These are phyloP conservation scores for Onygenales sp. DNA, from an alignment of 2,329 filamentous ascomycete genomes.

Conservation along the genomic window DNA sequence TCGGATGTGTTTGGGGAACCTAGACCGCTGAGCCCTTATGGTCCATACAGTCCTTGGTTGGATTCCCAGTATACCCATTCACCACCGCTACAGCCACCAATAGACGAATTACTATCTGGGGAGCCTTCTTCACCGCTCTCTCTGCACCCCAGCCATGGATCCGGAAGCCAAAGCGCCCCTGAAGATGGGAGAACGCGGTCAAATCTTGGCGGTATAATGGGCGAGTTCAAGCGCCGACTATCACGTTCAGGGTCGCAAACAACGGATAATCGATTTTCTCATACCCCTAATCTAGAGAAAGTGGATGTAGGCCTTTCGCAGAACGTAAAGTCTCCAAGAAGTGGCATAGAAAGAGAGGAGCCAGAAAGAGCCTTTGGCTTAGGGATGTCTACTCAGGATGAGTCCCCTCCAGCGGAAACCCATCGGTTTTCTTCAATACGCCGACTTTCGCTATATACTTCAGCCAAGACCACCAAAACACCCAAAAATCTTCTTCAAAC, in stretches of 20 bases:
- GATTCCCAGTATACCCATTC: not conserved
- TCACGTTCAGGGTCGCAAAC: conserved; percentile 10
- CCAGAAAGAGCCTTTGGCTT: not conserved
- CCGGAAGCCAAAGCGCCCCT: not conserved
- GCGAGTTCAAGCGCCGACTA: conserved; percentile 2
- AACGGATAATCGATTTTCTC: conserved; percentile 26
- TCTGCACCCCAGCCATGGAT: not conserved
- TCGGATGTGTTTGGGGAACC: conserved; percentile 5
- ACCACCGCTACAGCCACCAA: not conserved
- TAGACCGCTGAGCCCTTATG: conserved; percentile 7
- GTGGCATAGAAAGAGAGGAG: not conserved
- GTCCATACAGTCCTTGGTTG: conserved; percentile 6
- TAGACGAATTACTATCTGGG: not conserved
- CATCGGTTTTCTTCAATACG: conserved; percentile 28
- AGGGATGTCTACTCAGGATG: not conserved
- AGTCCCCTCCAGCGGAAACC: conserved; percentile 10
- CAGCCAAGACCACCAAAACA: not conserved
- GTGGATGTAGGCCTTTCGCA: not conserved
- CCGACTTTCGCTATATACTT: conserved; percentile 25
- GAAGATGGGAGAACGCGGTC: not conserved
- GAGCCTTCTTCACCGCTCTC: not conserved
- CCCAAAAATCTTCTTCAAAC: conserved; percentile 1
- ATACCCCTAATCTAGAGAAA: not conserved
- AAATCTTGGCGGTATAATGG: conserved; percentile 3
- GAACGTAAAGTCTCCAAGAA: not conserved